phyloP scores from a whole-genome alignment of 2,329 filamentous ascomycete genomes.

The Hypoxylon sp. region DNA sequence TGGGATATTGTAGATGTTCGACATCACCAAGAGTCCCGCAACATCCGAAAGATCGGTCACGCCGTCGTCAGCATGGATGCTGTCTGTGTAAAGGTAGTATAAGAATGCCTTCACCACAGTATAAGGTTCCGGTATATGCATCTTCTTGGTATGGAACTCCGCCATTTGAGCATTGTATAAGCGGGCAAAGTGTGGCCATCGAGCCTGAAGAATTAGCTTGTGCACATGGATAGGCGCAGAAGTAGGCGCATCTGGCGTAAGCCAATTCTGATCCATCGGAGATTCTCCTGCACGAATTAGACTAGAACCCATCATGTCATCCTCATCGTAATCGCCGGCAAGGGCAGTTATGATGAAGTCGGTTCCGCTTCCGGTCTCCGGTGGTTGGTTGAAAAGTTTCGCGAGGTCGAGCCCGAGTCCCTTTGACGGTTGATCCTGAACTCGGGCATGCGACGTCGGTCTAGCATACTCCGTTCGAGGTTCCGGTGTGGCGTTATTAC shows the following conservation, averaged over 20 bases:
- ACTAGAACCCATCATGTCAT: conserved; percentile 70
- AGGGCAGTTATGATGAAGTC: conserved; percentile 94
- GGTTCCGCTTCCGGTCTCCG: conserved; percentile 85
- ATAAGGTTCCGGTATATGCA: conserved; percentile 98
- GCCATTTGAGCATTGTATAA: conserved; percentile 95
- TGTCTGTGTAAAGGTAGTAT: conserved; percentile 97
- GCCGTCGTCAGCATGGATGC: conserved; percentile 79
- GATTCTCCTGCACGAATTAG: conserved; percentile 62
- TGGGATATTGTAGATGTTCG: conserved; percentile 97
- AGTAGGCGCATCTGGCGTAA: conserved; percentile 72
- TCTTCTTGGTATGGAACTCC: conserved; percentile 95
- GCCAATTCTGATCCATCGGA: conserved; percentile 65
- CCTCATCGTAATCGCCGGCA: conserved; percentile 79
- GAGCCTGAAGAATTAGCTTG: conserved; percentile 90
- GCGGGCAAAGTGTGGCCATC: conserved; percentile 96
- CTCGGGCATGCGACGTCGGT: conserved; percentile 62
- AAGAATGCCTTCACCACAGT: conserved; percentile 93
- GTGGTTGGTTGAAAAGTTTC: conserved; percentile 86
- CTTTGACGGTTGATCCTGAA: conserved; percentile 68
- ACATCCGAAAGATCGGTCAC: conserved; percentile 86
- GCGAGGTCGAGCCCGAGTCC: conserved; percentile 88
- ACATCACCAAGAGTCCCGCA: conserved; percentile 95
- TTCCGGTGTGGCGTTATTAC: conserved; percentile 76
- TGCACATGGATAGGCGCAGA: conserved; percentile 94
- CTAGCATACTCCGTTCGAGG: conserved; percentile 63